These are phyloP conservation scores for Emydomyces testavorans DNA, from an alignment of 2,329 filamentous ascomycete genomes.

Conservation along the genomic window DNA sequence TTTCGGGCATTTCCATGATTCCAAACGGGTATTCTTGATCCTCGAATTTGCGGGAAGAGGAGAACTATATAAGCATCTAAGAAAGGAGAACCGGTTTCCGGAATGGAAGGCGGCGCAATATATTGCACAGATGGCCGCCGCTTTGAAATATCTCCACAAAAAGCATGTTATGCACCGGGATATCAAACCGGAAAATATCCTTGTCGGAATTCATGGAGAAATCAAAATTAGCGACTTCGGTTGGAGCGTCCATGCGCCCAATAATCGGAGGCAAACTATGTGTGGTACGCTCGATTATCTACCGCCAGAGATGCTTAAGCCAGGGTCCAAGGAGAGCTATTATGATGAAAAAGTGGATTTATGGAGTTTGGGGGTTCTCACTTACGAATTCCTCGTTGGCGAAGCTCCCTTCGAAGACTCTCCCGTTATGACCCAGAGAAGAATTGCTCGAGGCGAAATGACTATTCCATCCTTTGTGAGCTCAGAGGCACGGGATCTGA, in stretches of 20 bases:
- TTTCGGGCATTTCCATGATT: conserved; percentile 81
- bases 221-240: conserved; percentile 98
- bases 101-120: conserved; percentile 82
- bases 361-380: conserved; percentile 90
- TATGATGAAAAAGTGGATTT: conserved; percentile 94
- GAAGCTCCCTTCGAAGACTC: conserved; percentile 97
- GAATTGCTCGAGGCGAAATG: conserved; percentile 86
- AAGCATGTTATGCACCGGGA: conserved; percentile 97
- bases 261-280: conserved; percentile 85
- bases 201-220: conserved; percentile 91
- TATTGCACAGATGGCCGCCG: conserved; percentile 81
- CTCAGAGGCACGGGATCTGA: conserved; percentile 78
- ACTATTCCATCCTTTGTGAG: conserved; percentile 83
- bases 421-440: conserved; percentile 81
- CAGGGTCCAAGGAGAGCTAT: conserved; percentile 67
- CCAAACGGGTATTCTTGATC: conserved; percentile 76
- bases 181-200: conserved; percentile 96
- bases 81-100: conserved; percentile 65
- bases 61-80: conserved; percentile 77
- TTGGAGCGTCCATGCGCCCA: conserved; percentile 95
- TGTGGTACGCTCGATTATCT: conserved; percentile 96
- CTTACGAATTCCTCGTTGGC: conserved; percentile 90
- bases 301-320: conserved; percentile 92
- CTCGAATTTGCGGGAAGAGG: conserved; percentile 77
- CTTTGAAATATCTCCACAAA: conserved; percentile 79